Conservation (phyloP, 352 stramenopile species). For the Saprolegnia diclina region DNA sequence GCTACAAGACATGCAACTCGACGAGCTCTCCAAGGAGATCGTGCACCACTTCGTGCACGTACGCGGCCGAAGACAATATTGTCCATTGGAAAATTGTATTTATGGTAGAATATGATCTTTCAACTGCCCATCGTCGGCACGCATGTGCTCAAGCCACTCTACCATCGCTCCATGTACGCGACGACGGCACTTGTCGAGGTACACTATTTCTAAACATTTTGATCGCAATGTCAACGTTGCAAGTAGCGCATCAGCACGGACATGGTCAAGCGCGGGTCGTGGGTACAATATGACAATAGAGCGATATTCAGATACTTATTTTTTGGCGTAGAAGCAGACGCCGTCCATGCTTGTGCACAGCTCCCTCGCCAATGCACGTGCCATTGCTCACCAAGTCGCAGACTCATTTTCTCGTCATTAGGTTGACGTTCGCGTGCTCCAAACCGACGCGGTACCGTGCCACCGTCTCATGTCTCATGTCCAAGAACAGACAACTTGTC, state of each 20-base stretch:
- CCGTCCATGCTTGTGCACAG: background rate
- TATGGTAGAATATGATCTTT: constrained; percentile 11
- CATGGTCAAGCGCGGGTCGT: too few relatives aligned
- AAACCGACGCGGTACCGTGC: too few relatives aligned
- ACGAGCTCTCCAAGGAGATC: constrained; percentile 19
- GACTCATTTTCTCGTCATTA: background rate
- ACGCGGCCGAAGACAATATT: background rate
- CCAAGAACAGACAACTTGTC: too few relatives aligned
- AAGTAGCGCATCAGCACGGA: background rate
- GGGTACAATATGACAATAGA: too few relatives aligned
- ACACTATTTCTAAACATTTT: too few relatives aligned
- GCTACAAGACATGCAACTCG: constrained; percentile 1
- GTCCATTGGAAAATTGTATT: background rate
- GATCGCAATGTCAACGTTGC: too few relatives aligned
- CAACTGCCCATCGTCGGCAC: constrained; percentile 7
- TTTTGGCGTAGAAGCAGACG: background rate
- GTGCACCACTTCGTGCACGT: constrained; percentile 18
- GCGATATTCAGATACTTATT: too few relatives aligned
- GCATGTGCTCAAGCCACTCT: constrained; percentile 16
- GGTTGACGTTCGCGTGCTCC: background rate
- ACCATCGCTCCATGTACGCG: constrained; percentile 4
- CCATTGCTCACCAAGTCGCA: too few relatives aligned
- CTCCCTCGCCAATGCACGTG: background rate
- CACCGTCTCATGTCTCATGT: too few relatives aligned
- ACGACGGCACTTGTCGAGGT: background rate